These are phyloP conservation scores for Symbiotaphrina buchneri DNA, from an alignment of 495 filamentous ascomycete species.

Conservation along the genomic window DNA sequence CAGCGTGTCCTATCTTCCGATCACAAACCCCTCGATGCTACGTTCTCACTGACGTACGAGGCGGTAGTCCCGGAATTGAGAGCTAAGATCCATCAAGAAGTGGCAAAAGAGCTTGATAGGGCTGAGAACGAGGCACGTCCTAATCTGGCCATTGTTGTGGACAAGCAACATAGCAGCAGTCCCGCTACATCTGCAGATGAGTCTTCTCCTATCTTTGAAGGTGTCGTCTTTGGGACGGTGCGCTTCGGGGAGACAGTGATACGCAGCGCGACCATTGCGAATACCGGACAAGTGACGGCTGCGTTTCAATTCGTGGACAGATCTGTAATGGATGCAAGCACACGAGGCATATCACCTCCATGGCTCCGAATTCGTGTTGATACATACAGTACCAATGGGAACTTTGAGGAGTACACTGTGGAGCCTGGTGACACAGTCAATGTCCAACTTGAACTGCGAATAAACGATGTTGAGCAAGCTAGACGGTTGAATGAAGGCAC, in stretches of 20 bases:
- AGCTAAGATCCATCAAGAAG: conserved; percentile 61
- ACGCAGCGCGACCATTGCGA: conserved; percentile 61
- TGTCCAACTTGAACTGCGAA: conserved; percentile 36
- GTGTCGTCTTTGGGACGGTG: conserved; percentile 56
- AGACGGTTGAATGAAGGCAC: conserved; percentile 47
- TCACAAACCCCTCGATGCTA: conserved; percentile 72
- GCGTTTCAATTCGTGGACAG: conserved; percentile 53
- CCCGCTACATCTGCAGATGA: conserved; percentile 10
- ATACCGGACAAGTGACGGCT: conserved; percentile 63
- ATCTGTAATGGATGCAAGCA: conserved; percentile 24
- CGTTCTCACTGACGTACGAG: conserved; percentile 66
- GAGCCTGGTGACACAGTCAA: conserved; percentile 65
- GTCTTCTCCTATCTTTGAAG: conserved; percentile 15
- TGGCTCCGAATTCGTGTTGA: conserved; percentile 54
- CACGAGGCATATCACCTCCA: conserved; percentile 17
- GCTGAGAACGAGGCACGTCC: conserved; percentile 85
- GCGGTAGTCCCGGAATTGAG: conserved; percentile 67
- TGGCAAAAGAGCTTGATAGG: conserved; percentile 70
- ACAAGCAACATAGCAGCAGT: conserved; percentile 17
- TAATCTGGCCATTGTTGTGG: conserved; percentile 62
- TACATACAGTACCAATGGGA: conserved; percentile 15
- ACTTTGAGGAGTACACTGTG: conserved; percentile 8
- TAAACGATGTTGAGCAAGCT: conserved; percentile 39
- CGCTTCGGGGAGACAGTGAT: conserved; percentile 38
- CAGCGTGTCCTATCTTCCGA: conserved; percentile 81